Evolutionary conservation across 192 early-diverging fungal genomes (phyloP).

Genomic region (Coemansia reversa): DNA sequence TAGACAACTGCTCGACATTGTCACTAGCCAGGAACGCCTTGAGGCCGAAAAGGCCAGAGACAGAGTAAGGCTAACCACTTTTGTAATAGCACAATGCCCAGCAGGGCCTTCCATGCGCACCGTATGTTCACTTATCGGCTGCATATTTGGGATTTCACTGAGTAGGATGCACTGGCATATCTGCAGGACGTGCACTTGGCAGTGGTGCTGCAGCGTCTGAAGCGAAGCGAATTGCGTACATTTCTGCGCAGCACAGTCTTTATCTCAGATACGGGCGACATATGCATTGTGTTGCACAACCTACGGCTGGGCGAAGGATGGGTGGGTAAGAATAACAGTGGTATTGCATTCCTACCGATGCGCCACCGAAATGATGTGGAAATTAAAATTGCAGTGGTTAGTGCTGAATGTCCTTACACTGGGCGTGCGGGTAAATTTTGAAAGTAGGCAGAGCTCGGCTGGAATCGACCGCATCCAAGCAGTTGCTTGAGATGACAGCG

Average conservation of each 20-base stretch:
- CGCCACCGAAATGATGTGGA: too few relatives aligned
- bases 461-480: conserved; percentile 10
- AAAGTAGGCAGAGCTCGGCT: conserved; percentile 10
- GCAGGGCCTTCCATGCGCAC: neutral
- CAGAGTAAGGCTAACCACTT: conserved; percentile 14
- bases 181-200: conserved; percentile 42
- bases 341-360: too few relatives aligned
- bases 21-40: conserved; percentile 21
- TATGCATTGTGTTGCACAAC: conserved; percentile 16
- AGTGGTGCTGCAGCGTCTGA: conserved; percentile 21
- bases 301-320: conserved; percentile 30
- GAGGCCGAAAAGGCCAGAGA: conserved; percentile 11
- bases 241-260: conserved; percentile 15
- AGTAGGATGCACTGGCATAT: conserved; percentile 27
- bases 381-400: too few relatives aligned
- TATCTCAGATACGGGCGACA: conserved; percentile 10
- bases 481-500: conserved; percentile 2
- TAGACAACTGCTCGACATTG: conserved; percentile 31
- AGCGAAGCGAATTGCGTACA: neutral
- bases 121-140: neutral
- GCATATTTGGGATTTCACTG: neutral
- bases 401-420: too few relatives aligned
- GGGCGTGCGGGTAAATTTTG: too few relatives aligned
- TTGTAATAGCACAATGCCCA: neutral
- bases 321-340: conserved; percentile 15